Evolutionary conservation across 805 yeast species (phyloP), one percentile per base, ranked within the genome.

Genomic region (Lachancea lanzarotensis): DNA sequence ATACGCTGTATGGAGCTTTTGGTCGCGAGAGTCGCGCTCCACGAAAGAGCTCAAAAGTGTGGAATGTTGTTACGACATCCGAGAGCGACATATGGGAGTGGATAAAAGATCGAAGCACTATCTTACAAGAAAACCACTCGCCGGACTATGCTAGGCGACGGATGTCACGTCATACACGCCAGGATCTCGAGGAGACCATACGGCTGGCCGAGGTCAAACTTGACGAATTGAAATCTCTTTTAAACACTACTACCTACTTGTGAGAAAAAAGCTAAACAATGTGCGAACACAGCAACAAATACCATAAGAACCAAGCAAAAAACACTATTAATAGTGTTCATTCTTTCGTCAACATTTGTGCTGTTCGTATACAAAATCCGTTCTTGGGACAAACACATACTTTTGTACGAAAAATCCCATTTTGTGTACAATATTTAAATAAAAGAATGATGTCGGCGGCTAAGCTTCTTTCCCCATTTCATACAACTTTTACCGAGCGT

Each of bases 21-120:
- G 60, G 56, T 49, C 52, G 57, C 13, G 57, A 57, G 32, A 47
- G 56, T 22, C 53, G 46, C 41, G 17, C 34, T 3, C 11, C 35
- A 32, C 43, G 38, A 29, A 46, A 45, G 12, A 34, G 38, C 16
- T 30, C 36, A 45, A 54, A 35, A 42, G 50, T 33, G 42, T 39
- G 45, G 11, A 51, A 66, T 48, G 46, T 65, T 49, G 53, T 63
- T 16, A 53, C 67, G 47, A 68, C 70, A 45, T 75, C 79, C 47
- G 89, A 85, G 61, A 69, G 73, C 15, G 72, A 73, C 19, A 57
- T 85, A 36, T 85, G 93, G 93, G 73, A 77, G 38, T 85, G 95
- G 95, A 70, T 85, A 35, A 72, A 71, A 35, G 69, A 67, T 47
- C 69, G 76, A 31, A 64, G 67, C 10, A 54, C 55, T 31, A 40